These are phyloP conservation scores for Gaultheria prostrata DNA, from an alignment of 148 eudicot species.

Conservation along the genomic window DNA sequence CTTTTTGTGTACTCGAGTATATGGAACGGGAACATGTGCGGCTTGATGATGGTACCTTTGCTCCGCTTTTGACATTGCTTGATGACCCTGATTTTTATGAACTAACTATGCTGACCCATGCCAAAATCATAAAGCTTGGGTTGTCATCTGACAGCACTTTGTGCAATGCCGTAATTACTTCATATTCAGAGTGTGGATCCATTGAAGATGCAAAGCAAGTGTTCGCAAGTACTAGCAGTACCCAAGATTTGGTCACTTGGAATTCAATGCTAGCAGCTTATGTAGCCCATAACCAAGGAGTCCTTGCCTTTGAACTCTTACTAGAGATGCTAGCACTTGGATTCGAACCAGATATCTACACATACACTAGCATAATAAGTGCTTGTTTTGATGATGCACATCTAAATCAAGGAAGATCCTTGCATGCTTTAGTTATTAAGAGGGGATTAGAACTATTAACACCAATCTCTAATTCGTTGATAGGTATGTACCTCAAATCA, in stretches of 20 bases:
- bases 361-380: constrained; percentile 65
- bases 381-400: constrained; percentile 50
- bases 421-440: constrained; percentile 62
- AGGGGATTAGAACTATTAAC: constrained; percentile 55
- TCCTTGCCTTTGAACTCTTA: constrained; percentile 50
- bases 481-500: constrained; percentile 62
- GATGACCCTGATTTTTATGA: constrained; percentile 36
- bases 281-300: constrained; percentile 35
- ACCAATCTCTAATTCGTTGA: constrained; percentile 60
- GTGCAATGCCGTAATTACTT: constrained; percentile 54
- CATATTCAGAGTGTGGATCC: constrained; percentile 61
- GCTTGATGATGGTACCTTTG: constrained; percentile 62
- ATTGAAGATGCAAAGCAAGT: constrained; percentile 49
- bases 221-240: constrained; percentile 35
- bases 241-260: constrained; percentile 69
- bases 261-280: constrained; percentile 72
- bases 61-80: constrained; percentile 64
- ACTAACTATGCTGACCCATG: constrained; percentile 53
- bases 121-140: constrained; percentile 53
- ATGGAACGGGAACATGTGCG: constrained; percentile 51
- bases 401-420: constrained; percentile 43
- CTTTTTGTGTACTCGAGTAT: constrained; percentile 36
- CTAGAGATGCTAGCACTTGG: constrained; percentile 48
- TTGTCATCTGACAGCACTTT: constrained; percentile 45
- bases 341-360: constrained; percentile 60